Base-by-base conservation (phyloP, 352 stramenopile species). In the Pythium oligandrum region DNA sequence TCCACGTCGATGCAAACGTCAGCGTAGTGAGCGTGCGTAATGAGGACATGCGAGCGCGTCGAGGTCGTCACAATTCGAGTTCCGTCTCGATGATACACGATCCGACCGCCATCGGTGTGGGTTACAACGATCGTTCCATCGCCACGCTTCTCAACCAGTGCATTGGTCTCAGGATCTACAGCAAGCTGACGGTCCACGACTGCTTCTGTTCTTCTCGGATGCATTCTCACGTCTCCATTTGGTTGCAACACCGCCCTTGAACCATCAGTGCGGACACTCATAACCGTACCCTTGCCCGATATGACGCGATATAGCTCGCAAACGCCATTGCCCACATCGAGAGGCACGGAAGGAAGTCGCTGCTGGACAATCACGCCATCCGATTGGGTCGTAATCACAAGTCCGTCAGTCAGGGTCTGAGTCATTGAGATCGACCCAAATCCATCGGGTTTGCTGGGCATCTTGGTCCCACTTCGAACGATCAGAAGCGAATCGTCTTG, bases 1-100 rank as follows among this genome's bases (percentile, higher is more conserved):
- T 75, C 74, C 7, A 93, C 44, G 48, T 93, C 77, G n/a, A 89
- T 68, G 49, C 62, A 83, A 31, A 90, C 78, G 50, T 88, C 70
- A 0, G 80, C 70, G 50, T 79, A 83, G 4, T 69, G 61, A 17
- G 48, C 50, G 49, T 86, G 83, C 30, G 60, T 70, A 10, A 90
- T 68, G 6, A 90, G 55, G 17, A 88, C 59, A 43, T 89, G 78
- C 0, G 75, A 73, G 4, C 59, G 64, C 7, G 55, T 44, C 30
- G 72, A 40, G 26, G 81, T 89, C 38, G 62, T 67, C 40, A 68
- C 68, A 59, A 90, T 90, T 11, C 66, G 64, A 12, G 79, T 90
- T 44, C 82, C 82, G 48, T 93, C 78, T 0, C 57, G 38, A 48
- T 93, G 82, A 56, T 90, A 84, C 9, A 68, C 75, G 43, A 78